Evolutionary conservation across 495 filamentous ascomycete genomes (phyloP).

Genomic region (Letharia columbiana): DNA sequence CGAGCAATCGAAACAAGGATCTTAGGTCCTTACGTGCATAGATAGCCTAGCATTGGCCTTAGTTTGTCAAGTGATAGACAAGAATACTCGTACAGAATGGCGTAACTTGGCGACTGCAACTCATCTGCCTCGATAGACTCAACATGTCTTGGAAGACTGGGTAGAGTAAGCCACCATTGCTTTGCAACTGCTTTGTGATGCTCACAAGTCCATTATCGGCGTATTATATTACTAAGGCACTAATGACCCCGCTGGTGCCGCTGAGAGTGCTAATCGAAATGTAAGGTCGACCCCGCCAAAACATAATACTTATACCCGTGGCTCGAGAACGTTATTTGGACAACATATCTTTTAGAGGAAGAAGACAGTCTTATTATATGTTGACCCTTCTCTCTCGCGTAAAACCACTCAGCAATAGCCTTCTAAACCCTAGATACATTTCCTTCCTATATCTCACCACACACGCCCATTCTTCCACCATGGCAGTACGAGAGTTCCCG

Average conservation of each 20-base stretch:
- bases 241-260: neutral
- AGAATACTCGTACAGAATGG: neutral
- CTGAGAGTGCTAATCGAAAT: no score
- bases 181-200: slow-evolving; percentile 8
- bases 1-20: neutral
- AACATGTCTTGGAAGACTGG: neutral
- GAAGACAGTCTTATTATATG: neutral
- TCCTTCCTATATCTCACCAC: neutral
- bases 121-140: neutral
- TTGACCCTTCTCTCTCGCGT: neutral
- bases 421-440: neutral
- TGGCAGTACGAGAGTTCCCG: slow-evolving; percentile 13
- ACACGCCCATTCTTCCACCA: neutral
- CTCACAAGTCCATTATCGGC: neutral
- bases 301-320: no score
- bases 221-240: neutral
- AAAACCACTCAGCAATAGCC: neutral
- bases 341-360: neutral
- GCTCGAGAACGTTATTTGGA: no score
- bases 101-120: neutral
- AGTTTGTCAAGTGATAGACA: neutral
- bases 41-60: slow-evolving; percentile 1
- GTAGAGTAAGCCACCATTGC: neutral
- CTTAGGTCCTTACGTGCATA: neutral
- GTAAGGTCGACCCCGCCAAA: neutral